phyloP scores from a whole-genome alignment of 1,139 yeast genomes.

The Diutina scorzettiae region DNA sequence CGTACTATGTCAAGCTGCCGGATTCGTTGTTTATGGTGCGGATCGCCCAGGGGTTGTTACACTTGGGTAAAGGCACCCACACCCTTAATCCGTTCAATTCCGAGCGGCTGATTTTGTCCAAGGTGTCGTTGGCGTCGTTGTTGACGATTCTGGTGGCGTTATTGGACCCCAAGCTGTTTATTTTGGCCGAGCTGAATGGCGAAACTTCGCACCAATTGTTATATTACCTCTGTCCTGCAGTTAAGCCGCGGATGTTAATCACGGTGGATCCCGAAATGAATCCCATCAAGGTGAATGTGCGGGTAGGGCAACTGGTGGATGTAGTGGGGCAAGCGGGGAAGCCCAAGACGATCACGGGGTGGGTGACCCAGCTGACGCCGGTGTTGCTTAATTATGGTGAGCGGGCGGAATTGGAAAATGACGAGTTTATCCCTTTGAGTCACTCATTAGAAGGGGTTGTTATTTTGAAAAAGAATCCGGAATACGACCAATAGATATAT shows the following conservation, averaged over 20 bases:
- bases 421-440: slow-evolving; percentile 78
- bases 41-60: slow-evolving; percentile 89
- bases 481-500: slow-evolving; percentile 17
- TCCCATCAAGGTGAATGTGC: slow-evolving; percentile 88
- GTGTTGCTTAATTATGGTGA: slow-evolving; percentile 89
- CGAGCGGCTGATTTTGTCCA: slow-evolving; percentile 79
- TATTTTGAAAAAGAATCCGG: slow-evolving; percentile 83
- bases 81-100: slow-evolving; percentile 82
- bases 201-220: slow-evolving; percentile 69
- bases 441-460: slow-evolving; percentile 87
- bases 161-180: slow-evolving; percentile 69
- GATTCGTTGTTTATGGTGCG: slow-evolving; percentile 89
- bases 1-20: slow-evolving; percentile 83
- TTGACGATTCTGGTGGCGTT: slow-evolving; percentile 77
- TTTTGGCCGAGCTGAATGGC: slow-evolving; percentile 33
- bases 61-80: slow-evolving; percentile 91
- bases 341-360: slow-evolving; percentile 96
- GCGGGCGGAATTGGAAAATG: slow-evolving; percentile 93
- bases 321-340: slow-evolving; percentile 98
- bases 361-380: slow-evolving; percentile 99
- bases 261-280: slow-evolving; percentile 82
- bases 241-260: slow-evolving; percentile 85
- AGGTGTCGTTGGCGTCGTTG: slow-evolving; percentile 82
- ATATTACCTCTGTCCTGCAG: slow-evolving; percentile 78
- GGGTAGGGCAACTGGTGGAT: slow-evolving; percentile 98